Conservation (phyloP, 371 early-diverging fungal genomes). For the Syncephalastrum sp. region DNA sequence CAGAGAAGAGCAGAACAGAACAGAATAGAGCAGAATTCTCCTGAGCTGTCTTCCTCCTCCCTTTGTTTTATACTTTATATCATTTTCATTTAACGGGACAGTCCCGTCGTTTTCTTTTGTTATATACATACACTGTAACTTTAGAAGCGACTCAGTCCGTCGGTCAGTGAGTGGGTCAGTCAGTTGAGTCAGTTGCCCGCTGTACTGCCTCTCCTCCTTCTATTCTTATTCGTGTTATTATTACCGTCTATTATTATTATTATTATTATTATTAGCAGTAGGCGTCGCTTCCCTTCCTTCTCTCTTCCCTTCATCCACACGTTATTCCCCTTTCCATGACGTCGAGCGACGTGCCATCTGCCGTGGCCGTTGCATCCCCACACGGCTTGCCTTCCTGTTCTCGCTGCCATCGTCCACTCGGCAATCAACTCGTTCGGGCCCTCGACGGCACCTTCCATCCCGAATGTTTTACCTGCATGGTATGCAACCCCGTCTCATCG, state of each 20-base stretch:
- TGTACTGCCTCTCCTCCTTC: not conserved
- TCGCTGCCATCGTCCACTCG: conserved; percentile 35
- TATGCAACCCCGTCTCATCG: conserved; percentile 32
- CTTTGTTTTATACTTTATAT: no score
- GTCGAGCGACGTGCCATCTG: not conserved
- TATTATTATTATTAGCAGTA: not conserved
- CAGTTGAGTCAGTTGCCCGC: no score
- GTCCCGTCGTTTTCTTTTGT: no score
- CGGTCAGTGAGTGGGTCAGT: no score
- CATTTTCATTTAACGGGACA: no score
- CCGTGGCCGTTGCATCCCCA: not conserved
- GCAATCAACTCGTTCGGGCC: conserved; percentile 89
- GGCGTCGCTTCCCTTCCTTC: not conserved
- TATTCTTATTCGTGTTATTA: conserved; percentile 4
- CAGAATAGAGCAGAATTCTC: no score
- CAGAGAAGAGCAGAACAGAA: no score
- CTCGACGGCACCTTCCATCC: conserved; percentile 86
- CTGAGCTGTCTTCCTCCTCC: no score
- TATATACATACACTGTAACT: no score
- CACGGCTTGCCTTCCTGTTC: conserved; percentile 15
- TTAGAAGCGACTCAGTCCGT: no score
- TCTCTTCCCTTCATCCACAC: not conserved
- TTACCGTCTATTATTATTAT: not conserved
- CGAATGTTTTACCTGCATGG: conserved; percentile 92
- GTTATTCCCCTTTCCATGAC: not conserved